Evolutionary conservation across 2,329 filamentous ascomycete genomes (phyloP).

Genomic region (Sporothrix brunneoviolacea): DNA sequence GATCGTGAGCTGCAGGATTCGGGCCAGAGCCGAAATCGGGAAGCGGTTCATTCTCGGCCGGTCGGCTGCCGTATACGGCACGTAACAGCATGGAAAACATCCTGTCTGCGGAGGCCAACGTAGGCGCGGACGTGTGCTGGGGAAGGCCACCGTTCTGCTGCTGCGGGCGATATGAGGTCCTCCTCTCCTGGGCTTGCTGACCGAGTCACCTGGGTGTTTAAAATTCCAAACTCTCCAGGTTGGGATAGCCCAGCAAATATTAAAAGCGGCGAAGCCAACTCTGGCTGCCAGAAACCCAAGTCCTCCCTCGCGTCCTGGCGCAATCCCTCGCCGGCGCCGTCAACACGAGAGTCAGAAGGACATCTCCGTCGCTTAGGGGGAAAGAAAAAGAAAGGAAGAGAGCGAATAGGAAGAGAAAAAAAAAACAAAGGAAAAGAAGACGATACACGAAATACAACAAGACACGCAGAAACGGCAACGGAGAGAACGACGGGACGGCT

Average conservation of each 20-base stretch:
- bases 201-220: no score
- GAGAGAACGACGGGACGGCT: not conserved
- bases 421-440: not conserved
- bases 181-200: no score
- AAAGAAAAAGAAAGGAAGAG: not conserved
- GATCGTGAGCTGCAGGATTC: not conserved
- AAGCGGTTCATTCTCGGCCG: slow-evolving; percentile 12
- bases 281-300: not conserved
- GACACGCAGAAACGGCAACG: not conserved
- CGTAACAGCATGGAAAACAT: slow-evolving; percentile 29
- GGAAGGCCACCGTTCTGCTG: no score
- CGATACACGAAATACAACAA: not conserved
- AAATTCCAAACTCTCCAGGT: no score
- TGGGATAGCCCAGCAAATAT: no score
- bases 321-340: slow-evolving; percentile 14
- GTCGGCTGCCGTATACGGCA: slow-evolving; percentile 25
- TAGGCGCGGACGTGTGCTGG: no score
- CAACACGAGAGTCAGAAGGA: slow-evolving; percentile 3
- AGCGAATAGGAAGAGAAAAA: not conserved
- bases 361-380: slow-evolving; percentile 5
- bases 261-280: no score
- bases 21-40: slow-evolving; percentile 18
- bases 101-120: not conserved
- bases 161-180: no score
- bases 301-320: slow-evolving; percentile 16